These are phyloP conservation scores for Apodospora peruviana DNA, from an alignment of 495 filamentous ascomycete genomes.

Conservation along the genomic window DNA sequence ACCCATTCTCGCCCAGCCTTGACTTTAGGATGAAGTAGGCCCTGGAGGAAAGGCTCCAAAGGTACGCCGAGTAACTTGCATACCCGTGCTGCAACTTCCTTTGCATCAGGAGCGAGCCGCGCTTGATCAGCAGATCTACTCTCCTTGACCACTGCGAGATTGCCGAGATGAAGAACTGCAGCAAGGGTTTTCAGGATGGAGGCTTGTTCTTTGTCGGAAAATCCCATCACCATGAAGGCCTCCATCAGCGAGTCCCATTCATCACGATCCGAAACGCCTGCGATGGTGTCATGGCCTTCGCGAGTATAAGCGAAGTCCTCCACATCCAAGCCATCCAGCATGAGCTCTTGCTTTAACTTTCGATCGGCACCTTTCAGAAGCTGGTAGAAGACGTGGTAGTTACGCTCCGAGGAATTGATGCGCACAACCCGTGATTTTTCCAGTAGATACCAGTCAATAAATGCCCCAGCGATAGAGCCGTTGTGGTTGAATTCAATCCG, in stretches of 20 bases:
- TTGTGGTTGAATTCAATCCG: conserved; percentile 88
- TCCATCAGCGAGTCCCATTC: conserved; percentile 90
- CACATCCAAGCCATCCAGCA: conserved; percentile 65
- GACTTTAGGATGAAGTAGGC: conserved; percentile 84
- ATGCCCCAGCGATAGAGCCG: conserved; percentile 91
- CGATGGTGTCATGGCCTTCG: conserved; percentile 84
- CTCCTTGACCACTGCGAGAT: conserved; percentile 82
- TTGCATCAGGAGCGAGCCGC: conserved; percentile 65
- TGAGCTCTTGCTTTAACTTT: conserved; percentile 65
- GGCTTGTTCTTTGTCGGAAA: conserved; percentile 77
- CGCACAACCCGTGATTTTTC: conserved; percentile 96
- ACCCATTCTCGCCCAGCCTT: conserved; percentile 98
- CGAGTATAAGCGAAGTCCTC: conserved; percentile 88
- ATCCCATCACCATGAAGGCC: conserved; percentile 92
- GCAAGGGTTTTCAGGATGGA: conserved; percentile 83
- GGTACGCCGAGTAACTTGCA: conserved; percentile 82
- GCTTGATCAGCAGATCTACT: conserved; percentile 89
- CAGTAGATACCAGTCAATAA: conserved; percentile 96
- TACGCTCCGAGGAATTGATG: conserved; percentile 79
- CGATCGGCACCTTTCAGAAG: conserved; percentile 76
- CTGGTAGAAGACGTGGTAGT: conserved; percentile 98
- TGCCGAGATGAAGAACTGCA: conserved; percentile 88
- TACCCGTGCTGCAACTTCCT: conserved; percentile 65
- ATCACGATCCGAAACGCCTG: conserved; percentile 82
- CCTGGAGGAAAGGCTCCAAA: conserved; percentile 76